Percentiles rank a stretch among this genome's conserved stretches.
These are phyloP conservation scores for Rhizopogon hawkerae DNA, from an alignment of 1,284 basidiomycete species.

Conservation along the genomic window DNA sequence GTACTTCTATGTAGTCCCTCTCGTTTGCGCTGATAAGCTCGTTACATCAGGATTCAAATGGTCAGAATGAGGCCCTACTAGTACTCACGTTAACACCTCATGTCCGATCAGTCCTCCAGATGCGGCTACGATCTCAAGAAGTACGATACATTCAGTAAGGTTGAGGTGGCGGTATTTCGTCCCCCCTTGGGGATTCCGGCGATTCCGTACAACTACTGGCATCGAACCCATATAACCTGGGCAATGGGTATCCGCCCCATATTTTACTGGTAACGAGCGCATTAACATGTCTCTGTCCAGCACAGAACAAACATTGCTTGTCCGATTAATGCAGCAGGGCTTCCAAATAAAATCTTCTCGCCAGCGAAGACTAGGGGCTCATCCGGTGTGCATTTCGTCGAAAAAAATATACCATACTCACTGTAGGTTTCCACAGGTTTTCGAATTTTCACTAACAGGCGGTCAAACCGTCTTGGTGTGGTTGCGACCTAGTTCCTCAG, in stretches of 20 bases:
- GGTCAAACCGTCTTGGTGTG: not conserved
- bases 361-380: not conserved
- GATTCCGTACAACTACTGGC: not conserved
- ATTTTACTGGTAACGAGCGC: not conserved
- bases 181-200: too few species aligned
- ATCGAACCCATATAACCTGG: not conserved
- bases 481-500: not conserved
- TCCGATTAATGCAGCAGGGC: not conserved
- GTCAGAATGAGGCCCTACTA: not conserved
- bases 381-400: not conserved
- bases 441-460: not conserved
- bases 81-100: not conserved
- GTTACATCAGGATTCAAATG: not conserved
- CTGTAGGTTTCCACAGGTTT: not conserved
- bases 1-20: too few species aligned
- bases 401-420: not conserved
- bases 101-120: not conserved
- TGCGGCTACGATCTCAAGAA: not conserved
- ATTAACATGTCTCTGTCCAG: not conserved
- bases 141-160: not conserved
- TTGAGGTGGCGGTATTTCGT: not conserved
- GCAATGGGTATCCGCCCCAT: not conserved
- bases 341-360: not conserved
- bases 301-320: not conserved
- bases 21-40: not conserved